Base-by-base conservation (phyloP, 2,329 filamentous ascomycete species). In the Hypoxylon sp. region DNA sequence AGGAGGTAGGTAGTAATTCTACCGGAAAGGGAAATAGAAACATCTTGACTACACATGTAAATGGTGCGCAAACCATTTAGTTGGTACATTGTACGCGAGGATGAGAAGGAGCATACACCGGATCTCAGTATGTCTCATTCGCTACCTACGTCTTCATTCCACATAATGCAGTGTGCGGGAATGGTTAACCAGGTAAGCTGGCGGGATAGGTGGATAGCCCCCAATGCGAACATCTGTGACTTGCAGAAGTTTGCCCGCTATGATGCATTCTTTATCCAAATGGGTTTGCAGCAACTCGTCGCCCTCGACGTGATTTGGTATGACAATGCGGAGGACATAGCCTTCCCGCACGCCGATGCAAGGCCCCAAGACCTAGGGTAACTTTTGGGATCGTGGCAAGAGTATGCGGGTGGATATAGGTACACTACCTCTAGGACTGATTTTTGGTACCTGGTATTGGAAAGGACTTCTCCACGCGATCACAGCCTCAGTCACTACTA, bases 331-430 rank as follows among this genome's bases (percentile, higher is more conserved):
- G 69, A 71, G 69, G 66, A 53, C 60, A 67, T 69, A 65, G 63
- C 63, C 63, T 67, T 71, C 56, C 69, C 69, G 69, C 63, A 67
- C 52, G n/a, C 57, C 57, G 68, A 63, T 71, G 68, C 68, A 71
- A 69, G 68, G 58, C 47, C 67, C 68, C 48, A 65, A 42, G 37
- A 17, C 56, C 68, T 26, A 67, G 61, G 60, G 64, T 70, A 67
- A 61, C 51, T 70, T 58, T 39, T 48, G 54, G 51, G 56, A 67
- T 68, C 68, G 63, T 64, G 60, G 63, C 60, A 48, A 58, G 46
- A 67, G 24, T 53, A 29, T 48, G 46, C 22, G 33, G 59, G 59
- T 50, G 51, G 51, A 50, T 54, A 22, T 22, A 22, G 19, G 19
- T 22, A 22, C 19, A 22, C 19, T 22, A 62, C 54, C 19, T 46